These are phyloP conservation scores for Phaeotremella fagi DNA, from an alignment of 768 basidiomycete species.

Conservation along the genomic window DNA sequence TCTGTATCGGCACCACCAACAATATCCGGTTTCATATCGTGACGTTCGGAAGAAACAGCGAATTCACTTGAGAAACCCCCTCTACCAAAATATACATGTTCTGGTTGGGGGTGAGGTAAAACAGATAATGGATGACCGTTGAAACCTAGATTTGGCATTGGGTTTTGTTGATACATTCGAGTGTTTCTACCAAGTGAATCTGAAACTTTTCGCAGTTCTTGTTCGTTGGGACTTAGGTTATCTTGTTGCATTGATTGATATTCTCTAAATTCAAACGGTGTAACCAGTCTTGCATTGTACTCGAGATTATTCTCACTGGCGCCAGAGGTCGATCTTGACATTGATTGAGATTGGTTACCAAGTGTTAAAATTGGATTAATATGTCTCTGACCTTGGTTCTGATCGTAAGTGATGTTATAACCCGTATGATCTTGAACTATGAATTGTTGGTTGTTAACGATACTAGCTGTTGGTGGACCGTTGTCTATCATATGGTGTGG, in stretches of 20 bases:
- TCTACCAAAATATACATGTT: constrained; percentile 8
- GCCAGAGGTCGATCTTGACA: constrained; percentile 42
- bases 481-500: constrained; percentile 6
- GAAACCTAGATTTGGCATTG: constrained; percentile 9
- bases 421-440: constrained; percentile 5
- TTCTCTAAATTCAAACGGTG: constrained; percentile 30
- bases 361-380: neutral
- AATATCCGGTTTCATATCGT: constrained; percentile 21
- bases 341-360: constrained; percentile 17
- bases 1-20: constrained; percentile 26
- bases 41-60: constrained; percentile 25
- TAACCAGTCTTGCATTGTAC: constrained; percentile 25
- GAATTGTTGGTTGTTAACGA: neutral
- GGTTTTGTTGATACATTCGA: neutral
- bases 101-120: constrained; percentile 33
- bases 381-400: neutral
- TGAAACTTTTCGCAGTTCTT: constrained; percentile 38
- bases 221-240: constrained; percentile 16
- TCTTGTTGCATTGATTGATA: neutral
- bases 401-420: neutral
- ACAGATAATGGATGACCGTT: constrained; percentile 1
- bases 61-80: constrained; percentile 13
- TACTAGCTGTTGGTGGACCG: constrained; percentile 20
- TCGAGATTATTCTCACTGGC: constrained; percentile 16
- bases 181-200: constrained; percentile 18